Evolutionary conservation across 768 basidiomycete species (phyloP), one percentile per base, ranked within the genome.

Genomic region (Amanita polypyramis): DNA sequence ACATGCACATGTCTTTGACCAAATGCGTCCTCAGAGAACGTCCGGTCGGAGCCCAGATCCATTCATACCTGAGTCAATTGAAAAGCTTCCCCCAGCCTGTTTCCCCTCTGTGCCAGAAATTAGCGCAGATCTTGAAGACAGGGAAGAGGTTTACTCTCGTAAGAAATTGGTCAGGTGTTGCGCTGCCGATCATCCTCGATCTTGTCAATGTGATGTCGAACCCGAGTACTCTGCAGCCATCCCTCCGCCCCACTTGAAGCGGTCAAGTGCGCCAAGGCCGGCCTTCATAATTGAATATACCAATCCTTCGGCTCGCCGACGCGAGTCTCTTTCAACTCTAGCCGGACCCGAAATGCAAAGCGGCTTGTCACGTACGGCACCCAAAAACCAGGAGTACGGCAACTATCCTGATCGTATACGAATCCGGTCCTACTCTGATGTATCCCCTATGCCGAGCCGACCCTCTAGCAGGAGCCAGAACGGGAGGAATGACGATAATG

Each of bases 61-160:
- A 9, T 72, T 72, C 3, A 55, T 74, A 4, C 68, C 71, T 4
- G 65, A 74, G 52, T 67, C 68, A 48, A 67, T 69, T 7, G 61
- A 58, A 23, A 52, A 45, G 21, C 53, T 65, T 34, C 61, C 66
- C n/a, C 55, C 66, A 3, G 54, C 60, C 43, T 48, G 5, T 5
- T 21, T 66, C 39, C 47, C 57, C 17, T 55, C 61, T 21, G 62
- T 70, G 41, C 70, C 69, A 10, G 67, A 70, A n/a, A 54, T 66
- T 5, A 63, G 62, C 11, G 61, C 62, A 27, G 64, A 61, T 14
- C 50, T 57, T 8, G 55, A 58, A 25, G 52, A 20, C 19, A 58
- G 49, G 25, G 25, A 3, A 10, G 37, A 46, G 11, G 51, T 49
- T 8, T 41, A 41, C 23, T 52, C 49, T 23, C 43, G 39, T 23